A percentile compares a stretch with the other conserved stretches of the same genome.
Conservation (phyloP, 78 protist species). For the Protostelium mycophagum region DNA sequence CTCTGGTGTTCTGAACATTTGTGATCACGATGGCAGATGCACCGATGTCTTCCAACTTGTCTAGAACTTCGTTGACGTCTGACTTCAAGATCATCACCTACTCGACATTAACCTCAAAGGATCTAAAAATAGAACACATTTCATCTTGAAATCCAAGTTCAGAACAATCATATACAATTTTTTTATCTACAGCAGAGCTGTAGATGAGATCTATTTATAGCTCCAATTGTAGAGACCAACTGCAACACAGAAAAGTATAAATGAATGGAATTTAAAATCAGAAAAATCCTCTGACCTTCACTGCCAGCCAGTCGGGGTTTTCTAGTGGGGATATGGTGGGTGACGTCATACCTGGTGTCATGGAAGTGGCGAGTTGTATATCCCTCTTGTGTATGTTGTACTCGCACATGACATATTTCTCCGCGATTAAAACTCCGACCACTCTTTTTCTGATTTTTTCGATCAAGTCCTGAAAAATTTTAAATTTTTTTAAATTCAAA, state of each 20-base stretch:
- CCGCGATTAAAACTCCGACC: slow-evolving; percentile 33
- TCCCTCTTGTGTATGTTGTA: slow-evolving; percentile 27
- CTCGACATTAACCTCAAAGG: background rate
- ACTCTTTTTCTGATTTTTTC: slow-evolving; percentile 15
- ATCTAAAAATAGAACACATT: background rate
- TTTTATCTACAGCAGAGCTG: background rate
- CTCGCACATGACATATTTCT: background rate
- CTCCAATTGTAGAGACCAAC: too few relatives aligned
- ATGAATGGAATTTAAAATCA: background rate
- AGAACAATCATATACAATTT: too few relatives aligned
- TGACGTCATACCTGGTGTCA: slow-evolving; percentile 62
- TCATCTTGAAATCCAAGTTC: too few relatives aligned
- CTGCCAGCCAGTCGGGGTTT: slow-evolving; percentile 51
- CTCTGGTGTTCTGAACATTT: slow-evolving; percentile 12
- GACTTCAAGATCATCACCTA: slow-evolving; percentile 2
- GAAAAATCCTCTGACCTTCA: slow-evolving; percentile 6
- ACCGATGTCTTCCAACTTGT: slow-evolving; percentile 23
- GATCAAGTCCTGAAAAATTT: slow-evolving; percentile 9
- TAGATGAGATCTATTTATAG: too few relatives aligned
- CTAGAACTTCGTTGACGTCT: slow-evolving; percentile 14
- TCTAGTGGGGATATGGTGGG: slow-evolving; percentile 35
- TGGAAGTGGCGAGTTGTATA: background rate
- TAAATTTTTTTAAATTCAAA: too few relatives aligned
- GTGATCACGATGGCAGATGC: slow-evolving; percentile 31
- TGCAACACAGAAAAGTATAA: background rate